These are phyloP conservation scores for Heliophila coronopifolia DNA, from an alignment of 441 rosid species.

Conservation along the genomic window DNA sequence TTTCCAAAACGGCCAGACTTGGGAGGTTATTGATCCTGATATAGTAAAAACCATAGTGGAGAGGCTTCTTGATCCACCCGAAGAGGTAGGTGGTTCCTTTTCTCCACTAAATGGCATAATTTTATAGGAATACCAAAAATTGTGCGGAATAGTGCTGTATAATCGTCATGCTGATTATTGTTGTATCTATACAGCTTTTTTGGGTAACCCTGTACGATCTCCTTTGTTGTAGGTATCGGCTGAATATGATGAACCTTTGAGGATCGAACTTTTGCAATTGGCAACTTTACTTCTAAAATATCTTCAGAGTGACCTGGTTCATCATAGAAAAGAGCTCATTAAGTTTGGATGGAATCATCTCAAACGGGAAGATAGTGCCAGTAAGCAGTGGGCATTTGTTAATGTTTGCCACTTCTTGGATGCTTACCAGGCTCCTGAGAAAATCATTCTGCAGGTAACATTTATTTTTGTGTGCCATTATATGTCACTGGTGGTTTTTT, in stretches of 20 bases:
- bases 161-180: slow-evolving; percentile 6
- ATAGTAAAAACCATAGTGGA: slow-evolving; percentile 94
- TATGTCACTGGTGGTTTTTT: slow-evolving; percentile 6
- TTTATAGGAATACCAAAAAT: background rate
- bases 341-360: slow-evolving; percentile 99
- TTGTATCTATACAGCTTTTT: background rate
- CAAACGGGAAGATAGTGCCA: slow-evolving; percentile 99
- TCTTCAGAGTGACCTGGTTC: slow-evolving; percentile 93
- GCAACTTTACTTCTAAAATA: slow-evolving; percentile 95
- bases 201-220: no score
- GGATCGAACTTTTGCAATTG: slow-evolving; percentile 98
- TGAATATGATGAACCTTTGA: slow-evolving; percentile 92
- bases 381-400: slow-evolving; percentile 99
- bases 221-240: slow-evolving; percentile 83
- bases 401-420: slow-evolving; percentile 99
- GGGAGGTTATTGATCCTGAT: slow-evolving; percentile 92
- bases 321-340: slow-evolving; percentile 95
- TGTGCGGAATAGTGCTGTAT: background rate
- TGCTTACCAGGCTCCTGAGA: slow-evolving; percentile 99
- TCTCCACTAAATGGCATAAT: background rate
- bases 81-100: slow-evolving; percentile 75
- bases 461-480: background rate
- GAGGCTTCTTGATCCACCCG: slow-evolving; percentile 99
- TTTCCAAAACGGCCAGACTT: slow-evolving; percentile 79
- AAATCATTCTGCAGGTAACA: slow-evolving; percentile 93